Base-by-base conservation (phyloP, 2,329 filamentous ascomycete genomes). In the Lachnellula willkommii region DNA sequence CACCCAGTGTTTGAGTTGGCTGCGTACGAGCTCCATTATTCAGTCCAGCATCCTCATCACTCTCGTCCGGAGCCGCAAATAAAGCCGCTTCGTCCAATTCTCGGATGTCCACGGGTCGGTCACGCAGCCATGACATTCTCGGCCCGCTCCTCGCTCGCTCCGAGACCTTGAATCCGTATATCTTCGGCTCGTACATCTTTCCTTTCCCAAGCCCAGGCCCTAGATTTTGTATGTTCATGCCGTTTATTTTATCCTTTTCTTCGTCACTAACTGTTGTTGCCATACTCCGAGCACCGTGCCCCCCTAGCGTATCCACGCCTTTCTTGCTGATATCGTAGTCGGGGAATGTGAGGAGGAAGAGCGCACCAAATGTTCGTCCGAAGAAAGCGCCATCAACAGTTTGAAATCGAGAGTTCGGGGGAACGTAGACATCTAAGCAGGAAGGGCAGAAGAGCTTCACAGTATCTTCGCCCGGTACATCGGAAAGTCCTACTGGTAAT, bases 341-440 rank as follows among this genome's bases (percentile, higher is more conserved):
- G 37, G 94, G 93, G 73, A 97, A 99, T 40, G 93, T 99, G 78
- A 99, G 93, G 71, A 99, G 90, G 77, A 99, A 99, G 57, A 99
- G 84, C 47, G 91, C 91, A 59, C 92, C 92, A 71, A 99, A 99
- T 0, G 94, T 99, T 53, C 94, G 93, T 48, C 94, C 94, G 69
- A 99, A 99, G 77, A 97, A 99, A 47, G 94, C 94, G 52, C 94
- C 94, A 65, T 99, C 94, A 36, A 99, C 94, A 2, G 90, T 93
- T 73, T 97, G 94, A 71, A 97, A 99, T 20, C 94, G 85, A 68
- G 90, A 96, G 77, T 97, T 99, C 42, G 94, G 94, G 3, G 94
- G 94, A 0, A 94, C 94, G 73, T 97, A 99, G 67, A 97, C 90
- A 70, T 99, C 94, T 63, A 96, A 83, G 73, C 94, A 99, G 60